phyloP scores from a whole-genome alignment of 345 rosid species.

The Psidium friedrichsthalianum region DNA sequence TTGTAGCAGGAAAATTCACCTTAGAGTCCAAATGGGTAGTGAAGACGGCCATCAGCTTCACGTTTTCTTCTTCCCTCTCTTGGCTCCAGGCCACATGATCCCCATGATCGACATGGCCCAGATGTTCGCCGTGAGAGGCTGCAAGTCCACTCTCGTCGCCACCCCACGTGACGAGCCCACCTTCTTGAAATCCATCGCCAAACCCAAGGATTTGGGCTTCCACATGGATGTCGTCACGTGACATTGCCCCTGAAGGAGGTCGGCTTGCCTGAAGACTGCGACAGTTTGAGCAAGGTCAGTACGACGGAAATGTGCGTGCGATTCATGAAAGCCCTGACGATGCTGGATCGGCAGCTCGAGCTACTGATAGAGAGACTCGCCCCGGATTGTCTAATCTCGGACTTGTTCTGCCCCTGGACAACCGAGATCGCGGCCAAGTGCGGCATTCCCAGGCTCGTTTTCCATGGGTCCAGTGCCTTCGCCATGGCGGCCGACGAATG shows the following conservation, averaged over 20 bases:
- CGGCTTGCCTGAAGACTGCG: constrained; percentile 10
- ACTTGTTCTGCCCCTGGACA: constrained; percentile 24
- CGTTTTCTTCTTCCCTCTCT: constrained; percentile 26
- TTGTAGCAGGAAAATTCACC: too few species aligned
- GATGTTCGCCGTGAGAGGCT: constrained; percentile 23
- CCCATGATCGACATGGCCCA: constrained; percentile 29
- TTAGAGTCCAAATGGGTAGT: neutral
- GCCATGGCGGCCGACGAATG: neutral
- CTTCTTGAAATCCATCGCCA: constrained; percentile 1
- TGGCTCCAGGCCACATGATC: constrained; percentile 24
- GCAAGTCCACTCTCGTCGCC: constrained; percentile 18
- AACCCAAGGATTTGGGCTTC: neutral
- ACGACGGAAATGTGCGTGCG: neutral
- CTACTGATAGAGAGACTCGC: constrained; percentile 1
- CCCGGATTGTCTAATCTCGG: constrained; percentile 15
- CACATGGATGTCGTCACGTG: constrained; percentile 6
- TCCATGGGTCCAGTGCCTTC: constrained; percentile 24
- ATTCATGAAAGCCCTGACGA: neutral
- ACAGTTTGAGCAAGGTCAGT: neutral
- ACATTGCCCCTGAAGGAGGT: constrained; percentile 13
- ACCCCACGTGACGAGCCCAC: constrained; percentile 12
- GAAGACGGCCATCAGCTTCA: constrained; percentile 8
- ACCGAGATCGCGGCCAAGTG: constrained; percentile 8
- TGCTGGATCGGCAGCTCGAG: constrained; percentile 20
- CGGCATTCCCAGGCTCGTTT: constrained; percentile 22